Evolutionary conservation across 306 rosid genomes (phyloP).

Genomic region (Glycyrrhiza uralensis): DNA sequence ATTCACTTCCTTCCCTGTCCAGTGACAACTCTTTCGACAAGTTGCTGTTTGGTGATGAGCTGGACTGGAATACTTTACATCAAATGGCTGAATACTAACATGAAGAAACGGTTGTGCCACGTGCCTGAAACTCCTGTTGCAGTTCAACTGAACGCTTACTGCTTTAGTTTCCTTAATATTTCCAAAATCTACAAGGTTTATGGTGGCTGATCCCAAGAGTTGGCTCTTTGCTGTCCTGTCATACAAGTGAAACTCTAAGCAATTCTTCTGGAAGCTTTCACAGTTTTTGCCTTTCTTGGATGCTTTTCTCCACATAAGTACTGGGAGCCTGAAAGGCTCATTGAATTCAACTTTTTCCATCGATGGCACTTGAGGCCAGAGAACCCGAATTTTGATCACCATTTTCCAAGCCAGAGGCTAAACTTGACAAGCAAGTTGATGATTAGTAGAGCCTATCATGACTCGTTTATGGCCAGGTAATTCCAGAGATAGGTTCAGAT

Average conservation of each 20-base stretch:
- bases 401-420: slow-evolving; percentile 67
- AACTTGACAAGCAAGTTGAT: slow-evolving; percentile 79
- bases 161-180: slow-evolving; percentile 41
- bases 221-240: slow-evolving; percentile 61
- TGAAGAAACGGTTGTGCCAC: slow-evolving; percentile 54
- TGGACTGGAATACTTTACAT: slow-evolving; percentile 41
- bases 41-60: slow-evolving; percentile 54
- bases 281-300: slow-evolving; percentile 46
- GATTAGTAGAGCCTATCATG: slow-evolving; percentile 97
- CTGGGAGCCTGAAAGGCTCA: slow-evolving; percentile 58
- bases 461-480: slow-evolving; percentile 97
- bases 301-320: slow-evolving; percentile 41
- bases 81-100: slow-evolving; percentile 60
- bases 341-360: slow-evolving; percentile 45
- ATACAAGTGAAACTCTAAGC: slow-evolving; percentile 62
- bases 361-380: slow-evolving; percentile 27
- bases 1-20: slow-evolving; percentile 52
- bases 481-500: slow-evolving; percentile 3
- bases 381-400: slow-evolving; percentile 59
- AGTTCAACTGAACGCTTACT: slow-evolving; percentile 43
- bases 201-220: slow-evolving; percentile 54
- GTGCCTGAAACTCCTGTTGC: slow-evolving; percentile 57
- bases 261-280: slow-evolving; percentile 60
- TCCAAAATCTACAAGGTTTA: slow-evolving; percentile 76
- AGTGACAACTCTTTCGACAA: slow-evolving; percentile 48